phyloP scores from a whole-genome alignment of 345 rosid genomes.

The Kernera saxatilis region DNA sequence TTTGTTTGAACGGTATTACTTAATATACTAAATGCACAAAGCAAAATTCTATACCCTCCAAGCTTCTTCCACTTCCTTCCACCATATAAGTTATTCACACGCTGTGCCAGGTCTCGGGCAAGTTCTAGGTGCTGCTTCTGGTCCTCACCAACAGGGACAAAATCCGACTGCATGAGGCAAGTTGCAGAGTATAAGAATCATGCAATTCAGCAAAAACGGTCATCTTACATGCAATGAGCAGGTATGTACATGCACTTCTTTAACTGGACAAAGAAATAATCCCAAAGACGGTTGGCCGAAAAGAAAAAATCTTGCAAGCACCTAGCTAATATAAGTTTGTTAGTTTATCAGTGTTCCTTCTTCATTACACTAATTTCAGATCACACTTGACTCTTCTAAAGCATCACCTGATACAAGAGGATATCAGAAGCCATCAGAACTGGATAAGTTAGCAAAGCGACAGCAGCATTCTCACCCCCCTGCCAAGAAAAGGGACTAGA shows the following conservation, averaged over 20 bases:
- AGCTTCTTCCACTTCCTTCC: conserved; percentile 96
- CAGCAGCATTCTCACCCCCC: conserved; percentile 84
- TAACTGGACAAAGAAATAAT: not conserved
- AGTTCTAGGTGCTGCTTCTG: conserved; percentile 96
- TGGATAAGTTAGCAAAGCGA: conserved; percentile 74
- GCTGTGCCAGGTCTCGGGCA: conserved; percentile 81
- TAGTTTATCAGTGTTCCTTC: not conserved
- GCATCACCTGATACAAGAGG: conserved; percentile 71
- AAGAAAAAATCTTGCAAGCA: not conserved
- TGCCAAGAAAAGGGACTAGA: conserved; percentile 28
- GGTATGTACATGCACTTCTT: not conserved
- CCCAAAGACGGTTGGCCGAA: not conserved
- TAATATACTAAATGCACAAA: not conserved
- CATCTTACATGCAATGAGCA: conserved; percentile 11
- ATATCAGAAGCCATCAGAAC: conserved; percentile 86
- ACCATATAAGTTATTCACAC: conserved; percentile 76
- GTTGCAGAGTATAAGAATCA: conserved; percentile 42
- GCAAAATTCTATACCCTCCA: conserved; percentile 59
- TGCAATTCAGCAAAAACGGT: conserved; percentile 23
- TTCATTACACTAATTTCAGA: not conserved
- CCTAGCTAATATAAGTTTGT: not conserved
- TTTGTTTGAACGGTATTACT: not conserved
- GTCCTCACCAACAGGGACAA: conserved; percentile 95
- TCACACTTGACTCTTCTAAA: not conserved
- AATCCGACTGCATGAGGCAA: conserved; percentile 71